Evolutionary conservation across 306 rosid species (phyloP).

Genomic region (Ziziphus jujuba): DNA sequence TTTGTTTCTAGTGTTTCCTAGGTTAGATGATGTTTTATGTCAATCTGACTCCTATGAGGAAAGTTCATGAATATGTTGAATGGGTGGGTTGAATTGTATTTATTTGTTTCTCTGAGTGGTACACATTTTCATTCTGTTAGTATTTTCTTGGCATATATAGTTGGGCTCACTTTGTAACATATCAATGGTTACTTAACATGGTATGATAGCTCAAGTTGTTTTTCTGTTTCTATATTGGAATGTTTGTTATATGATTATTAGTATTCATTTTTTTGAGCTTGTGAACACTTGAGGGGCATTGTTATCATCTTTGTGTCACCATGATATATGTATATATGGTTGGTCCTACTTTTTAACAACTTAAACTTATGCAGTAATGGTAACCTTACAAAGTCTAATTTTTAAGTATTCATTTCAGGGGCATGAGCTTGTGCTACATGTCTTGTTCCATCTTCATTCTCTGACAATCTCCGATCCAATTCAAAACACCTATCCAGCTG

Average conservation of each 20-base stretch:
- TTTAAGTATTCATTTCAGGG: conserved; percentile 61
- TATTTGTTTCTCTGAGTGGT: conserved; percentile 1
- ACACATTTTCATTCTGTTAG: neutral
- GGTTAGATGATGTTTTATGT: neutral
- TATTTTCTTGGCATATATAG: too few relatives aligned
- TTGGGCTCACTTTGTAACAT: too few relatives aligned
- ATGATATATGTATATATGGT: too few relatives aligned
- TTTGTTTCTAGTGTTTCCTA: neutral
- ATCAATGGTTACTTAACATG: too few relatives aligned
- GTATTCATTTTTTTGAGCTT: too few relatives aligned
- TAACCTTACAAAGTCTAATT: conserved; percentile 16
- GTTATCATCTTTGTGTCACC: too few relatives aligned
- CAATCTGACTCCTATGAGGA: neutral
- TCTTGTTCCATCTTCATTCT: conserved; percentile 82
- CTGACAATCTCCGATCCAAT: conserved; percentile 52
- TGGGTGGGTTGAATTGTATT: conserved; percentile 7
- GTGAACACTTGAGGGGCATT: too few relatives aligned
- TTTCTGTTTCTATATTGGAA: too few relatives aligned
- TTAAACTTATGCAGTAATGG: neutral
- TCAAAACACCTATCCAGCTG: conserved; percentile 52
- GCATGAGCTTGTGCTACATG: conserved; percentile 84
- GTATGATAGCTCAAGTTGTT: too few relatives aligned
- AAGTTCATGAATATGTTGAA: neutral
- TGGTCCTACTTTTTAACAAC: too few relatives aligned
- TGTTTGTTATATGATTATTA: too few relatives aligned